These are phyloP conservation scores for Pythium scleroteichum DNA, from an alignment of 352 stramenopile genomes.

Conservation along the genomic window DNA sequence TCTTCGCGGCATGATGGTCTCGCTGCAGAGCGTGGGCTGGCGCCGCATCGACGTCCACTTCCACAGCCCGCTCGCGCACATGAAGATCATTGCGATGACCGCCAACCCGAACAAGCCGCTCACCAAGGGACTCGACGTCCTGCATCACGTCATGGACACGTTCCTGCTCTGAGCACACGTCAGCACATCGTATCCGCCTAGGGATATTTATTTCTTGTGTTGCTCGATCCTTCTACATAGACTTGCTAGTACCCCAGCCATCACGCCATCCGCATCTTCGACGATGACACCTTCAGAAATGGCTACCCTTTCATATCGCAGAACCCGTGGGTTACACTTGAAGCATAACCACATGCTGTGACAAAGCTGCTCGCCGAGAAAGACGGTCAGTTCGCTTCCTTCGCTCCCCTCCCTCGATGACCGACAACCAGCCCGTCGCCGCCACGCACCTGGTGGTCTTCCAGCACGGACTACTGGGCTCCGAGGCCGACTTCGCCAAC, in stretches of 20 bases:
- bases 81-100: conserved; percentile 83
- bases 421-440: not conserved
- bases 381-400: not conserved
- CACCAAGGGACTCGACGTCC: conserved; percentile 66
- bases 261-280: not conserved
- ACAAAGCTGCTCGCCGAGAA: no score
- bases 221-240: no score
- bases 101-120: conserved; percentile 54
- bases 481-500: conserved; percentile 55
- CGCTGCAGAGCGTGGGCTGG: conserved; percentile 73
- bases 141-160: conserved; percentile 77
- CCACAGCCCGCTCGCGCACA: conserved; percentile 65
- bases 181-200: no score
- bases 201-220: no score
- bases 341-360: no score
- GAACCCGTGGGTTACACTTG: no score
- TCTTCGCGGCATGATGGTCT: conserved; percentile 74
- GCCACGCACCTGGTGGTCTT: conserved; percentile 67
- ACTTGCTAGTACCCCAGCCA: no score
- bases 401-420: not conserved
- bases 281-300: no score
- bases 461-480: conserved; percentile 72
- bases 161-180: conserved; percentile 44
- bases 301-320: no score
- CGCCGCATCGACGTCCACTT: conserved; percentile 74